Evolutionary conservation across 2,329 filamentous ascomycete genomes (phyloP), one percentile per base, ranked within the genome.

Genomic region (Arthrobotrys sinensis): DNA sequence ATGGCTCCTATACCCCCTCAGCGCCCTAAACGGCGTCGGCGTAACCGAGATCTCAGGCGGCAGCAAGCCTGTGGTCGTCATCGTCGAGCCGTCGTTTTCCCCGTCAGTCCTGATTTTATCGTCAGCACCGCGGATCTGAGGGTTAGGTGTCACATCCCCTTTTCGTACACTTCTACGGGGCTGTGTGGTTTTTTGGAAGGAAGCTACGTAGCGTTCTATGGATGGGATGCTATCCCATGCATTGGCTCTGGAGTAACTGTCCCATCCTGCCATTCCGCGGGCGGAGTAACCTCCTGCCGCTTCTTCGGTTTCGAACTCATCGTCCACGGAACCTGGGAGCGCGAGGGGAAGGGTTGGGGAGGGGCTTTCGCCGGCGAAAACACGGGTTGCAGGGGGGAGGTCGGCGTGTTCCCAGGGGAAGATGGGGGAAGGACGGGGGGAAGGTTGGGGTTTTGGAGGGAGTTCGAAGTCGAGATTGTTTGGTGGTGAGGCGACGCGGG

Each of bases 181-280:
- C 38, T 60, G 52, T 52, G 50, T 60, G 75, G 24, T 43, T 63
- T 55, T 48, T 40, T 64, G 75, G 43, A 78, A 86, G 66, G 89
- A 88, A 80, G 93, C 92, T 68, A 98, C 92, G 83, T 97, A 99
- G 80, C 89, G 89, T 82, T 93, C 91, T 81, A 99, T 99, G 80
- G 93, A 92, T 11, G 93, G 92, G 65, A 96, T 89, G 66, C 93
- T 92, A 82, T 99, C 96, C 96, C 96, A 99, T 14, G 93, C 94
- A 84, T 98, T 99, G 63, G 87, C 89, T 55, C 90, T 88, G n/a
- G 89, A 87, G 83, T 92, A 97, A 55, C 88, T 88, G 80, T 90
- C 88, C 92, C 93, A 97, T 19, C 90, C 88, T 82, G 91, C 87
- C 36, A 76, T 69, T 16, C 65, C 73, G 16, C 45, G 40, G 5